Evolutionary conservation across 2,329 filamentous ascomycete genomes (phyloP).

Genomic region (Aspergillus tubingensis): DNA sequence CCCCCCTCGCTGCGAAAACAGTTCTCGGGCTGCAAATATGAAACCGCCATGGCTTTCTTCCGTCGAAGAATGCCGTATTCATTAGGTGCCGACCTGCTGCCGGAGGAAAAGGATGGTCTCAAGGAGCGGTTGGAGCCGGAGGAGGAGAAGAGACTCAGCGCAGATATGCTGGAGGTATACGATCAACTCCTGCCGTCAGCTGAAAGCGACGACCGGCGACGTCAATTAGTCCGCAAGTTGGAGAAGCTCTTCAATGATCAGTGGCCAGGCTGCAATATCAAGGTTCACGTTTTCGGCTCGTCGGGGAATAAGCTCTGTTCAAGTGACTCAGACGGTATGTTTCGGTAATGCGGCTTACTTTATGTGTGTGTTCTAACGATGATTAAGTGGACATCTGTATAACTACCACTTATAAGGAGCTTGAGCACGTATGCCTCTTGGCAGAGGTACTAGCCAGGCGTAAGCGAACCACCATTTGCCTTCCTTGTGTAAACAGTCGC

Average conservation of each 20-base stretch:
- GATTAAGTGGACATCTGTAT: constrained; percentile 91
- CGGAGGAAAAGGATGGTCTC: constrained; percentile 66
- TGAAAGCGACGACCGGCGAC: constrained; percentile 74
- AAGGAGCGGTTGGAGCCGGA: constrained; percentile 71
- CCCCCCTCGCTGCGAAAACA: constrained; percentile 68
- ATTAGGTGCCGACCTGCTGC: constrained; percentile 76
- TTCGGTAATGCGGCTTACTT: neutral
- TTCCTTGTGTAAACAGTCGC: constrained; percentile 7
- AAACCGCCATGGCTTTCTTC: constrained; percentile 79
- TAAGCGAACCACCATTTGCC: constrained; percentile 52
- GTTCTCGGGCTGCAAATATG: constrained; percentile 77
- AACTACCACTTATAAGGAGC: constrained; percentile 81
- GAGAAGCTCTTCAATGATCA: constrained; percentile 84
- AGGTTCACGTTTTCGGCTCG: constrained; percentile 94
- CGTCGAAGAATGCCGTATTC: constrained; percentile 90
- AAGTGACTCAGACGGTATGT: constrained; percentile 88
- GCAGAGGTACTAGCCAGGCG: constrained; percentile 81
- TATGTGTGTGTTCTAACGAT: constrained; percentile 26
- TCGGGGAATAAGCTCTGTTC: constrained; percentile 94
- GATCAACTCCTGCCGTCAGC: constrained; percentile 78
- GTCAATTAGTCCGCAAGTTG: constrained; percentile 79
- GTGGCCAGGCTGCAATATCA: constrained; percentile 89
- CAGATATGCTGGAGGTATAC: constrained; percentile 84
- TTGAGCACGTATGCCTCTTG: constrained; percentile 88
- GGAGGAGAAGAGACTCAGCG: constrained; percentile 73